Evolutionary conservation across 768 basidiomycete genomes (phyloP), one percentile per base, ranked within the genome.

Genomic region (Dioszegia hungarica): DNA sequence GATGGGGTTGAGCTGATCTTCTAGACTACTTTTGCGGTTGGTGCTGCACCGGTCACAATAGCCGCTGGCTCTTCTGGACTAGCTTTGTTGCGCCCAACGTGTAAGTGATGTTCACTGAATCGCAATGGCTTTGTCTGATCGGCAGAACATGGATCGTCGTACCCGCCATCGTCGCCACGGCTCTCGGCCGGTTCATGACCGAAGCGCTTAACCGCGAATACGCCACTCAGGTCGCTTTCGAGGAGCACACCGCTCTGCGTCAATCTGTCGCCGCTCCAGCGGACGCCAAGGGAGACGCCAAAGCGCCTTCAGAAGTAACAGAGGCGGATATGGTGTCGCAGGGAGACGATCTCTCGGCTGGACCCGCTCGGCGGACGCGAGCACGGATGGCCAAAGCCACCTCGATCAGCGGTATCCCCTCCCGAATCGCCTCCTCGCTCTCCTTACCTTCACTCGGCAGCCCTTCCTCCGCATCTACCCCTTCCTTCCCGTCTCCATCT

Each of bases 71-170:
- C 29, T 73, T 87, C 59, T 19, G 33, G n/a, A 44, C 27, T 14
- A 28, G 29, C 36, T 49, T 20, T 15, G 27, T 46, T 22, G 43
- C 44, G n/a, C 54, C 41, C 25, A 45, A 58, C 36, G 44, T 58
- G 59, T 57, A 59, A 31, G 25, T 27, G 11, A 17, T 59, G 11
- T 45, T 27, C 22, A 49, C 20, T 15, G 22, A 14, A n/a, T 62
- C n/a, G n/a, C n/a, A n/a, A n/a, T n/a, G n/a, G n/a, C n/a, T n/a
- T n/a, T n/a, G 12, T 37, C 59, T 49, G 33, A 84, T 82, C 69
- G 56, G 58, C 49, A 90, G 88, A 1, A 61, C 87, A n/a, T 91
- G 90, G 90, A 75, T 92, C 53, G 68, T 90, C 39, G 65, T 90
- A 22, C 90, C 90, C 2, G 66, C 78, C 27, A 70, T 86, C 63